Conservation (phyloP, 176 grass and related monocot species). For the bread wheat (Triticum aestivum) region DNA sequence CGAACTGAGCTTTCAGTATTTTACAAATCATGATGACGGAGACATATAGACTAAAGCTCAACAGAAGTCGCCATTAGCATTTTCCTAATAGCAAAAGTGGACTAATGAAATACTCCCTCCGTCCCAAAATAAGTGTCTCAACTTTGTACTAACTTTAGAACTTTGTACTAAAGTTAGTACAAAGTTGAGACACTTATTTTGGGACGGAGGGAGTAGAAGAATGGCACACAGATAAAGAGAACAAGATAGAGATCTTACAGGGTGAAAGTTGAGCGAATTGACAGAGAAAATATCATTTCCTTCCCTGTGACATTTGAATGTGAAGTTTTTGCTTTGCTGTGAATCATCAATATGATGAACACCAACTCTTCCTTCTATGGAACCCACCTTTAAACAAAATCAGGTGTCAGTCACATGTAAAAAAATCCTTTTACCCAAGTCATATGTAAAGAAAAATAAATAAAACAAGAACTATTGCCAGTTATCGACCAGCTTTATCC, state of each 20-base stretch:
- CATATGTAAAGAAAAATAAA: background rate
- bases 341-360: slow-evolving; percentile 93
- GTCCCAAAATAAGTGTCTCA: too few relatives aligned
- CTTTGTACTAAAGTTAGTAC: too few relatives aligned
- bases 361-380: slow-evolving; percentile 96
- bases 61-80: background rate
- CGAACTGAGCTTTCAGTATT: background rate
- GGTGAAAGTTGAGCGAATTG: slow-evolving; percentile 95
- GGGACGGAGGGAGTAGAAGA: background rate
- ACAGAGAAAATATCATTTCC: slow-evolving; percentile 90
- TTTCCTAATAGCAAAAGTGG: background rate
- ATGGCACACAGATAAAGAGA: background rate
- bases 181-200: too few relatives aligned
- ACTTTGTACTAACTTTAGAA: too few relatives aligned
- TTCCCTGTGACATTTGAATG: slow-evolving; percentile 98
- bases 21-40: slow-evolving; percentile 27
- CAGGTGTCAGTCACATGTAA: slow-evolving; percentile 16
- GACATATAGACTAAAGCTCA: background rate
- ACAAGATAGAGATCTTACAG: slow-evolving; percentile 53
- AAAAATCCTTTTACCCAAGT: background rate
- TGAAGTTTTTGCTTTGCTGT: slow-evolving; percentile 96
- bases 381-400: slow-evolving; percentile 70
- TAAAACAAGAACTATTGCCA: slow-evolving; percentile 10
- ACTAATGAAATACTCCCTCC: background rate
- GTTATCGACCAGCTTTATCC: background rate